Base-by-base conservation (phyloP, 495 filamentous ascomycete genomes). In the Symbiotaphrina buchneri region DNA sequence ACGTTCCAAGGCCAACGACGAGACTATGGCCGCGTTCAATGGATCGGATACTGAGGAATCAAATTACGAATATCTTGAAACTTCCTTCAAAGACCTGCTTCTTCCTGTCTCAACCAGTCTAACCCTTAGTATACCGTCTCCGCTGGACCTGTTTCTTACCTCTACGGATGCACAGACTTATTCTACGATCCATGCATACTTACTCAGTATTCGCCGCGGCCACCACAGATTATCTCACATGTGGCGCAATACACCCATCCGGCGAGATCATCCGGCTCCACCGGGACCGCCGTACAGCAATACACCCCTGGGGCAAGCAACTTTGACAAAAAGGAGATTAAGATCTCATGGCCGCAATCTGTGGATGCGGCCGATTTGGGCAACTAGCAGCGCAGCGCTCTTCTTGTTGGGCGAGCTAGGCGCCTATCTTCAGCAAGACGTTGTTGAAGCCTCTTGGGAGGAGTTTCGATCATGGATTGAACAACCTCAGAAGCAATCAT, bases 361-460 rank as follows among this genome's bases (percentile, higher is more conserved):
- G 21, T 58, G 64, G 8, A 71, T 91, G 59, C 59, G 87, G 6
- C 73, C 63, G 14, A 61, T 84, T 0, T 97, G 87, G 85, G 83
- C 83, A 2, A 83, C 76, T 2, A 63, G 71, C 37, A 74, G 74
- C 40, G 75, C 79, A 3, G 75, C 79, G 0, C 59, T 85, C 1
- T 92, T 91, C 51, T 75, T 94, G 37, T 57, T 97, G 3, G 75
- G 75, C 1, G 83, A 93, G 38, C 67, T 75, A 8, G 74, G 81
- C 34, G 68, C 65, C 8, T 94, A 87, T 39, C 71, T 94, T 37
- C 83, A 93, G 44, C 80, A 77, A 2, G 82, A 94, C 46, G 74
- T 94, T 1, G 68, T 93, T 11, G 65, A 73, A 32, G 71, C 70
- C 6, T 74, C 78, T 0, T 91, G 76, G 61, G 55, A 62, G 27